Conservation (phyloP, 208 protist species). For the Acanthamoeba lenticulata region DNA sequence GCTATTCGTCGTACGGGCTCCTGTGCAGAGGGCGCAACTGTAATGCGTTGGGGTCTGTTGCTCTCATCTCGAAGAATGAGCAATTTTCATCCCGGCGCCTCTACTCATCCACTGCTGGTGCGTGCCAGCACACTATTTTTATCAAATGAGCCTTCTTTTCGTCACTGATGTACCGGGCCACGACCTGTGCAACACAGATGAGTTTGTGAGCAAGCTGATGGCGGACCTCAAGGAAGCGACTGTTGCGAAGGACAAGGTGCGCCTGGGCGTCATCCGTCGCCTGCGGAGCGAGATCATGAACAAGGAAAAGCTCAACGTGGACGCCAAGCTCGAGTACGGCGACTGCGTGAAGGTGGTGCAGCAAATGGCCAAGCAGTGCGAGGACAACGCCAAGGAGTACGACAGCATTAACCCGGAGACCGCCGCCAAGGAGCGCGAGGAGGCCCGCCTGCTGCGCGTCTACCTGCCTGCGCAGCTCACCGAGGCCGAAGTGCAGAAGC, state of each 20-base stretch:
- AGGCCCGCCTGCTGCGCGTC: neutral
- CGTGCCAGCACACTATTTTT: neutral
- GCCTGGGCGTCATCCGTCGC: slow-evolving; percentile 26
- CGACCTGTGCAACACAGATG: too few relatives aligned
- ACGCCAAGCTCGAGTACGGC: slow-evolving; percentile 9
- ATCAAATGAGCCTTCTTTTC: too few relatives aligned
- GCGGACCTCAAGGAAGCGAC: slow-evolving; percentile 30
- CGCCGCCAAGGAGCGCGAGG: slow-evolving; percentile 3
- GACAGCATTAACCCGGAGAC: neutral
- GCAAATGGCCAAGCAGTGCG: slow-evolving; percentile 41
- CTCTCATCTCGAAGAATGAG: too few relatives aligned
- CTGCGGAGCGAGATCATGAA: slow-evolving; percentile 58
- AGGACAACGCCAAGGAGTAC: slow-evolving; percentile 19
- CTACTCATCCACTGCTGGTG: neutral
- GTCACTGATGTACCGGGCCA: too few relatives aligned
- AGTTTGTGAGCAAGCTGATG: slow-evolving; percentile 31
- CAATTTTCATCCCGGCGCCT: neutral
- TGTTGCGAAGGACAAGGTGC: slow-evolving; percentile 7
- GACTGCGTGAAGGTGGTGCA: slow-evolving; percentile 40
- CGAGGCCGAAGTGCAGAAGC: neutral
- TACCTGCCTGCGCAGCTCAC: slow-evolving; percentile 28
- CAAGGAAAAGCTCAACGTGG: slow-evolving; percentile 41
- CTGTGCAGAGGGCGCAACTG: too few relatives aligned
- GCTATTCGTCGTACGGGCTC: too few relatives aligned
- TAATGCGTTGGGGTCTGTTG: too few relatives aligned